Evolutionary conservation across 148 eudicot genomes (phyloP).

Genomic region (Rhododendron mucronatum): DNA sequence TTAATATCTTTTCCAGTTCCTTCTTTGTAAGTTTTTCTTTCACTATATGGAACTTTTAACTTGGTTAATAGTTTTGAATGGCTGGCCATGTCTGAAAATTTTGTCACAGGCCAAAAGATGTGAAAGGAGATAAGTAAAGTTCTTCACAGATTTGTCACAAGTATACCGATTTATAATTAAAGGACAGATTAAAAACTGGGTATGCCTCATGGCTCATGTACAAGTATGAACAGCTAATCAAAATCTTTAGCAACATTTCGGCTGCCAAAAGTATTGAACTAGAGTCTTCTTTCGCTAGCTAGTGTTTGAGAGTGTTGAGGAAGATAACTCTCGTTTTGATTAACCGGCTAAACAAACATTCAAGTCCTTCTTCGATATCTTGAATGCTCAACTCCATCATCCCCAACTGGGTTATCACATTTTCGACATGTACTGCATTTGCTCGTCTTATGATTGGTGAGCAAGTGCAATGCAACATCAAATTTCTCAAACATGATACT

Average conservation of each 20-base stretch:
- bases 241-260: slow-evolving; percentile 16
- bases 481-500: slow-evolving; percentile 20
- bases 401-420: slow-evolving; percentile 17
- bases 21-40: not conserved
- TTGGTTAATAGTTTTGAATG: not conserved
- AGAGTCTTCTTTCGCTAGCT: not conserved
- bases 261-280: not conserved
- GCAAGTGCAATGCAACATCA: slow-evolving; percentile 24
- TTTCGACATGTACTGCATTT: slow-evolving; percentile 6
- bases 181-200: not conserved
- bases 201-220: not conserved
- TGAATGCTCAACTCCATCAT: slow-evolving; percentile 29
- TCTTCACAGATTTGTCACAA: not conserved
- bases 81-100: not conserved
- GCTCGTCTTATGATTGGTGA: slow-evolving; percentile 17
- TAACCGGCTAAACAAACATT: slow-evolving; percentile 34
- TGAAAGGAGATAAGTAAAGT: not conserved
- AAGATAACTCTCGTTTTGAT: slow-evolving; percentile 46
- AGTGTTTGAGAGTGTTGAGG: slow-evolving; percentile 49
- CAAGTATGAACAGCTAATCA: slow-evolving; percentile 1
- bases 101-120: not conserved
- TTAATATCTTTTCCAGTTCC: not conserved
- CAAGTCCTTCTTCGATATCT: slow-evolving; percentile 36
- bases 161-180: not conserved
- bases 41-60: not conserved